phyloP scores from a whole-genome alignment of 2,329 filamentous ascomycete species.

The Onygenales sp. region DNA sequence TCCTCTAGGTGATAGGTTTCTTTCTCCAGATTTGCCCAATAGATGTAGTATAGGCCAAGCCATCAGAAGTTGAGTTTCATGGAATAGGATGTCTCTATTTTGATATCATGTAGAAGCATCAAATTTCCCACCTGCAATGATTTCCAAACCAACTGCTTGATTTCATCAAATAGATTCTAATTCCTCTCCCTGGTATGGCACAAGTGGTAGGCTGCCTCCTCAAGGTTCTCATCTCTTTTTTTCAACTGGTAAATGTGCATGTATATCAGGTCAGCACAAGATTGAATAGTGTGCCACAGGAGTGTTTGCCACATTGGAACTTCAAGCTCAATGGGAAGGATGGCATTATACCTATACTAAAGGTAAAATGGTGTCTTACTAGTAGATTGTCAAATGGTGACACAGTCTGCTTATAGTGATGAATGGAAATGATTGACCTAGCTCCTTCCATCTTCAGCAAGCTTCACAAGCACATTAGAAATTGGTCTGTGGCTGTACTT shows the following conservation, averaged over 20 bases:
- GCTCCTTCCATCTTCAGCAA: not conserved
- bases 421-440: not conserved
- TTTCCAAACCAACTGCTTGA: no score
- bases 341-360: not conserved
- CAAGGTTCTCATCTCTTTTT: not conserved
- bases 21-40: not conserved
- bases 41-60: not conserved
- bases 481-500: not conserved
- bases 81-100: not conserved
- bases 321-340: not conserved
- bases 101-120: not conserved
- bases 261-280: no score
- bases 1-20: not conserved
- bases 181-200: not conserved
- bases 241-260: not conserved
- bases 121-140: not conserved
- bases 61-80: not conserved
- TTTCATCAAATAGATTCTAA: not conserved
- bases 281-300: not conserved
- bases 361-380: not conserved
- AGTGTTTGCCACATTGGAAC: not conserved
- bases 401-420: not conserved
- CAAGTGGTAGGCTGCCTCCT: not conserved
- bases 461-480: not conserved
- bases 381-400: not conserved